phyloP scores from a whole-genome alignment of 306 rosid genomes.

The Cercis canadensis region DNA sequence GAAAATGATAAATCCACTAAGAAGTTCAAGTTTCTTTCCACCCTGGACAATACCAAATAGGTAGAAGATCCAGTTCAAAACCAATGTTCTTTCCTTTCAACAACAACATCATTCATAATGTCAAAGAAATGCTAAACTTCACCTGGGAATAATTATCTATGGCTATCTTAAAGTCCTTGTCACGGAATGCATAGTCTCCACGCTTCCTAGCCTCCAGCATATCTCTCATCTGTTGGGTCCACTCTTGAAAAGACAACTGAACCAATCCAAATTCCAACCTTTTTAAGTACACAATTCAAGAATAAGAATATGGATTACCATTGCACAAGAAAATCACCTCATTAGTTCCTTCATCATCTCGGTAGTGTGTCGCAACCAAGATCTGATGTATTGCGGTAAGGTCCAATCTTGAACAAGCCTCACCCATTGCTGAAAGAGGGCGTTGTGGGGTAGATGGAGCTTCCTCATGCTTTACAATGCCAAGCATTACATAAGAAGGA shows the following conservation, averaged over 20 bases:
- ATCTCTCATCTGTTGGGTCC: slow-evolving; percentile 99
- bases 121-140: slow-evolving; percentile 32
- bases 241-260: slow-evolving; percentile 99
- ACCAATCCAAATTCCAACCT: slow-evolving; percentile 46
- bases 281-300: slow-evolving; percentile 30
- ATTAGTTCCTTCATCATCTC: slow-evolving; percentile 94
- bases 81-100: too few relatives aligned
- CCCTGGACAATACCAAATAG: background rate
- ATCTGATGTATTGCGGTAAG: slow-evolving; percentile 99
- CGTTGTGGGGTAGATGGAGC: slow-evolving; percentile 90
- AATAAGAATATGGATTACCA: slow-evolving; percentile 25
- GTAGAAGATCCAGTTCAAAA: background rate
- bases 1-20: background rate
- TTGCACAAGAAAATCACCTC: slow-evolving; percentile 63
- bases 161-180: slow-evolving; percentile 85
- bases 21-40: background rate
- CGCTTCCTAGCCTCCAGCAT: slow-evolving; percentile 96
- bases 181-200: slow-evolving; percentile 92
- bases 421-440: slow-evolving; percentile 97
- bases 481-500: slow-evolving; percentile 86
- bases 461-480: slow-evolving; percentile 81
- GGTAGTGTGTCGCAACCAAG: slow-evolving; percentile 82
- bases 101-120: slow-evolving; percentile 21
- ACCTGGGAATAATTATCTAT: slow-evolving; percentile 98
- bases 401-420: slow-evolving; percentile 98